Conservation (phyloP, 2,329 filamentous ascomycete species). For the Pseudogymnoascus sp. region DNA sequence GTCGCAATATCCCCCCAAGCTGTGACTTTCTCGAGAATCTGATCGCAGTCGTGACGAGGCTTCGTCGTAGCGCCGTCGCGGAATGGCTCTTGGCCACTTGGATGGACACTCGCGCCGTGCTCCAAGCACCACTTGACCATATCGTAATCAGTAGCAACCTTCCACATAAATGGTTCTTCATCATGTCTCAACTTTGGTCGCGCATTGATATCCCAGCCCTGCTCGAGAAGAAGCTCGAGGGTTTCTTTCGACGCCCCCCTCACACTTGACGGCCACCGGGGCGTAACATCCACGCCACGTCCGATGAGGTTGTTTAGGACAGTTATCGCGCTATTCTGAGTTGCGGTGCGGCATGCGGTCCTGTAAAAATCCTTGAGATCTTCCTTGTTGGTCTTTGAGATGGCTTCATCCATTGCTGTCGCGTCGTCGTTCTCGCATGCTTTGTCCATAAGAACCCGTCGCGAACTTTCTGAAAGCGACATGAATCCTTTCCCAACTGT, state of each 20-base stretch:
- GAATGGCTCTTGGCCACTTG: not conserved
- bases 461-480: not conserved
- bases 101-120: conserved; percentile 10
- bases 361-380: not conserved
- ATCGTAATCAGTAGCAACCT: conserved; percentile 1
- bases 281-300: not conserved
- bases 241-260: conserved; percentile 1
- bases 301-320: conserved; percentile 8
- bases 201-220: conserved; percentile 12
- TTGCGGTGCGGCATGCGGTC: not conserved
- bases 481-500: not conserved
- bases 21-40: conserved; percentile 7
- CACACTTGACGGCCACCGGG: not conserved
- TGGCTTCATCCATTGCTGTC: not conserved
- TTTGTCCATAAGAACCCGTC: not conserved
- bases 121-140: conserved; percentile 10
- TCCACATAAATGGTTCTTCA: conserved; percentile 11
- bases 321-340: not conserved
- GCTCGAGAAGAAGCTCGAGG: conserved; percentile 12
- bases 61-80: not conserved
- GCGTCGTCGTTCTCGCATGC: conserved; percentile 10
- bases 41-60: not conserved
- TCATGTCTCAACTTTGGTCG: not conserved
- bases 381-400: not conserved
- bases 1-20: conserved; percentile 6